These are phyloP conservation scores for Xanthoconium purpureum DNA, from an alignment of 768 basidiomycete species.

Conservation along the genomic window DNA sequence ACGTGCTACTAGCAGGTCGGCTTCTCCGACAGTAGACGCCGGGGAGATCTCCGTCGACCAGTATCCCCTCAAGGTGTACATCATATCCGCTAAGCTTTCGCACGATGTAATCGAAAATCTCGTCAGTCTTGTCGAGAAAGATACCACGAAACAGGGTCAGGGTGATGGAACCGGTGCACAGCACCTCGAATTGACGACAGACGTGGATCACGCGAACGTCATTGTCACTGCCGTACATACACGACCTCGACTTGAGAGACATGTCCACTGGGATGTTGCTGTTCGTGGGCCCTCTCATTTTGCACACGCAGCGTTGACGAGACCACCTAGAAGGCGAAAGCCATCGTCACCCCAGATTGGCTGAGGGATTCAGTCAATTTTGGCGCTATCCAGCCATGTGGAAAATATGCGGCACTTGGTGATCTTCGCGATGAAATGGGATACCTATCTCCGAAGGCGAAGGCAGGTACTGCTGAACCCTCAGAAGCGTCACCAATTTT, in stretches of 20 bases:
- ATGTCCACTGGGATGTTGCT: slow-evolving; percentile 61
- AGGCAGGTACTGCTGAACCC: background rate
- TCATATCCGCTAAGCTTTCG: slow-evolving; percentile 34
- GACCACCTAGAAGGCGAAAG: slow-evolving; percentile 52
- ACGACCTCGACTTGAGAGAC: slow-evolving; percentile 66
- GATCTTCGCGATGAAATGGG: slow-evolving; percentile 48
- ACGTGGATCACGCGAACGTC: slow-evolving; percentile 54
- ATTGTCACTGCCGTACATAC: slow-evolving; percentile 66
- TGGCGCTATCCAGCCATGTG: slow-evolving; percentile 46
- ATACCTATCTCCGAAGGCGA: slow-evolving; percentile 40
- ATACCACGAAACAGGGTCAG: background rate
- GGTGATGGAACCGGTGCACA: background rate
- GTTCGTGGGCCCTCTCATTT: slow-evolving; percentile 40
- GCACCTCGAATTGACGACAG: slow-evolving; percentile 36
- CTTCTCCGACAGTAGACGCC: slow-evolving; percentile 6
- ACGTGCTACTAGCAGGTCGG: background rate
- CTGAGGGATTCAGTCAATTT: slow-evolving; percentile 53
- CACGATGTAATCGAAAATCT: slow-evolving; percentile 23
- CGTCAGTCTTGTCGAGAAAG: slow-evolving; percentile 23
- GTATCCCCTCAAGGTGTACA: slow-evolving; percentile 21
- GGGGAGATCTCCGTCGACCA: slow-evolving; percentile 4
- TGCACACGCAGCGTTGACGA: background rate
- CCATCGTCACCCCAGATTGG: slow-evolving; percentile 72
- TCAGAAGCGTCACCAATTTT: background rate
- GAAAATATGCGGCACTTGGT: slow-evolving; percentile 53